phyloP scores from a whole-genome alignment of 2,329 filamentous ascomycete genomes.

The Penicillium sp. region DNA sequence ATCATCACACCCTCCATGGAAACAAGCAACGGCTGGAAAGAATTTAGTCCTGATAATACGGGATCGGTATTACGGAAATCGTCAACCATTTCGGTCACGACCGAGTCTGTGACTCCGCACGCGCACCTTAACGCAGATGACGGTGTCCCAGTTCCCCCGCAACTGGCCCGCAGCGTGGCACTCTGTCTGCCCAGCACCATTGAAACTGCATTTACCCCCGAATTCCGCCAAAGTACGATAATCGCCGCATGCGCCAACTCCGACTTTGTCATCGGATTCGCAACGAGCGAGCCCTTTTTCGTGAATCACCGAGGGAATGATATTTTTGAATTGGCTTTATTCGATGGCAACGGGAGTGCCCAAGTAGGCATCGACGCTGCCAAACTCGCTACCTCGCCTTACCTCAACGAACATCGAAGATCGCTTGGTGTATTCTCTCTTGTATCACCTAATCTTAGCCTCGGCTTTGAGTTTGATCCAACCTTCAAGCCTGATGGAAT shows the following conservation, averaged over 20 bases:
- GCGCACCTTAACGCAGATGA: slow-evolving; percentile 25
- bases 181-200: slow-evolving; percentile 35
- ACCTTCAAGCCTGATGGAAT: slow-evolving; percentile 9
- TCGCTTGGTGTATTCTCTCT: slow-evolving; percentile 30
- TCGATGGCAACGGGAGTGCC: slow-evolving; percentile 16
- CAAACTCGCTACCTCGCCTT: slow-evolving; percentile 14
- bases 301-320: slow-evolving; percentile 29
- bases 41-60: slow-evolving; percentile 26
- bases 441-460: slow-evolving; percentile 11
- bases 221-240: slow-evolving; percentile 36
- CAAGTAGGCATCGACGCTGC: slow-evolving; percentile 8
- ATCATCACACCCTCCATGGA: slow-evolving; percentile 4
- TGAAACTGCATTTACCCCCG: slow-evolving; percentile 31
- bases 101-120: slow-evolving; percentile 37
- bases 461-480: slow-evolving; percentile 15
- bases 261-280: slow-evolving; percentile 42
- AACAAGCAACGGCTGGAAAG: slow-evolving; percentile 19
- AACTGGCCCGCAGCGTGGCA: slow-evolving; percentile 36
- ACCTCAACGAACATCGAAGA: slow-evolving; percentile 13
- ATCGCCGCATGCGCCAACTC: slow-evolving; percentile 40
- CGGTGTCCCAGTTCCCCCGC: slow-evolving; percentile 32
- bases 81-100: slow-evolving; percentile 43
- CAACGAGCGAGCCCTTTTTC: slow-evolving; percentile 37
- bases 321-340: slow-evolving; percentile 25
- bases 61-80: slow-evolving; percentile 33